A percentile compares a stretch with the other conserved stretches of the same genome.
Evolutionary conservation across 805 yeast species (phyloP).

Genomic region (Candida berthetii): DNA sequence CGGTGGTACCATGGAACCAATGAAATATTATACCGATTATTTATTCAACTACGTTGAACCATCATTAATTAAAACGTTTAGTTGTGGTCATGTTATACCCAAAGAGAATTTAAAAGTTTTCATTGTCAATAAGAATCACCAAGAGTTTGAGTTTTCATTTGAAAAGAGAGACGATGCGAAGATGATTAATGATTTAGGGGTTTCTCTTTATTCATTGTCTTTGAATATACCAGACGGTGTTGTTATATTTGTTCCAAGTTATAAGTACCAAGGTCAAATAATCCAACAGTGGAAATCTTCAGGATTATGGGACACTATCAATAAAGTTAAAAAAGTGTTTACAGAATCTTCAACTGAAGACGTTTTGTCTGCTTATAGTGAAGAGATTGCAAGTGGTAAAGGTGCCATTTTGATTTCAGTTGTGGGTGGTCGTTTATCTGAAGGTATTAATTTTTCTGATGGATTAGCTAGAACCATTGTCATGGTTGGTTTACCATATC

Average conservation of each 20-base stretch:
- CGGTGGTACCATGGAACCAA: conserved; percentile 96
- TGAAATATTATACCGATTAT: conserved; percentile 59
- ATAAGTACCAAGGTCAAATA: conserved; percentile 56
- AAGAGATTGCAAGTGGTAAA: conserved; percentile 25
- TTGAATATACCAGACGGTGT: conserved; percentile 61
- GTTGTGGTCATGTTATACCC: conserved; percentile 85
- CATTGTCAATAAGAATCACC: conserved; percentile 30
- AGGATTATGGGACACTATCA: conserved; percentile 25
- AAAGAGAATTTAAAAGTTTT: conserved; percentile 56
- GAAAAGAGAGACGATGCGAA: conserved; percentile 43
- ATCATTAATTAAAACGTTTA: conserved; percentile 41
- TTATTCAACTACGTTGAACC: conserved; percentile 54
- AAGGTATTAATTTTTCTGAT: conserved; percentile 89
- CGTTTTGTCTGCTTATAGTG: conserved; percentile 45
- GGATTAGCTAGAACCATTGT: conserved; percentile 82
- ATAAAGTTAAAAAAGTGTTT: conserved; percentile 40
- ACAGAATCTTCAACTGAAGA: conserved; percentile 50
- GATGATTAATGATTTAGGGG: conserved; percentile 48
- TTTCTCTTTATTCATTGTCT: conserved; percentile 35
- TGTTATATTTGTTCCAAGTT: conserved; percentile 83
- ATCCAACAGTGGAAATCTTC: conserved; percentile 43
- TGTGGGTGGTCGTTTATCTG: conserved; percentile 89
- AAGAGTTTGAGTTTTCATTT: conserved; percentile 60
- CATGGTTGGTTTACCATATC: conserved; percentile 87
- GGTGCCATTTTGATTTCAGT: conserved; percentile 79